Evolutionary conservation across 805 yeast species (phyloP).

Genomic region (Candida michaelii): DNA sequence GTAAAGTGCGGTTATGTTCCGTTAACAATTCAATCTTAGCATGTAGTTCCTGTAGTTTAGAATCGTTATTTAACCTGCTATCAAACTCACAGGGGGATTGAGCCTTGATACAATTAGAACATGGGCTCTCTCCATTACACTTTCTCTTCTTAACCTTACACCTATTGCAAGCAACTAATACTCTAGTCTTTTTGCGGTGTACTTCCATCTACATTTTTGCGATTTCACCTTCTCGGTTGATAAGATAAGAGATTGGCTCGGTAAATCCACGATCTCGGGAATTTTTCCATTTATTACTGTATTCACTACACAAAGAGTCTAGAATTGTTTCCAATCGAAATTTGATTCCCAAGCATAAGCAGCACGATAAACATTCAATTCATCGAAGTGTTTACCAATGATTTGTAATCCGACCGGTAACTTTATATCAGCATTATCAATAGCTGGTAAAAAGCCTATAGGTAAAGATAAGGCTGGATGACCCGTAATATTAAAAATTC

Average conservation of each 20-base stretch:
- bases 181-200: slow-evolving; percentile 2
- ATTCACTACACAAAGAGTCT: too few relatives aligned
- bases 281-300: too few relatives aligned
- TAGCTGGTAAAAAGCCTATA: slow-evolving; percentile 13
- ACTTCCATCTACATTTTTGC: neutral
- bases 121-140: slow-evolving; percentile 13
- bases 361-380: slow-evolving; percentile 11
- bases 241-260: slow-evolving; percentile 2
- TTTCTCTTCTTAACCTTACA: slow-evolving; percentile 14
- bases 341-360: slow-evolving; percentile 16
- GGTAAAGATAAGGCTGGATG: slow-evolving; percentile 17
- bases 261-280: too few relatives aligned
- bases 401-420: slow-evolving; percentile 17
- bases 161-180: slow-evolving; percentile 11
- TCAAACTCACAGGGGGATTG: slow-evolving; percentile 6
- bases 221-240: neutral
- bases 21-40: slow-evolving; percentile 1
- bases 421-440: slow-evolving; percentile 12
- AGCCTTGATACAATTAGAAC: slow-evolving; percentile 4
- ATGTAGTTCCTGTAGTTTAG: neutral
- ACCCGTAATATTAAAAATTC: slow-evolving; percentile 17
- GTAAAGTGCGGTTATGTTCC: slow-evolving; percentile 5
- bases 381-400: slow-evolving; percentile 16
- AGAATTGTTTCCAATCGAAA: slow-evolving; percentile 12
- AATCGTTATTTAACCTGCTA: neutral